Evolutionary conservation across 2,329 filamentous ascomycete species (phyloP).

Genomic region (Pseudocercospora eumusae): DNA sequence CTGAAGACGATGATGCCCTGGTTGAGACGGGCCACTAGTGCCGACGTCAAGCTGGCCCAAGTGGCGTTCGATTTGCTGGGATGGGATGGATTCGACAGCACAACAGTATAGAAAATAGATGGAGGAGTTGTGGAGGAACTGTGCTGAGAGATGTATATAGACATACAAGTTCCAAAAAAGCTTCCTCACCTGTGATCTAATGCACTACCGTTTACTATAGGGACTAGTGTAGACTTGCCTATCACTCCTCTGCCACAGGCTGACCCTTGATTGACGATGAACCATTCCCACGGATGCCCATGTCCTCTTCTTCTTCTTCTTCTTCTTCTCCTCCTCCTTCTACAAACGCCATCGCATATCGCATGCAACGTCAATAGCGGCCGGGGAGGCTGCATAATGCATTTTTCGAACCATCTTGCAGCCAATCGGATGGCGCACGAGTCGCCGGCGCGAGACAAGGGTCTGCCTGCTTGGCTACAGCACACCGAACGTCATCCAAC

Average conservation of each 20-base stretch:
- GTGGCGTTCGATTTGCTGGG: no score
- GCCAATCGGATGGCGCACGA: slow-evolving; percentile 7
- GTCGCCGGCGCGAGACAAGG: slow-evolving; percentile 11
- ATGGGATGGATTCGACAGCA: neutral
- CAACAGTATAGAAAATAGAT: neutral
- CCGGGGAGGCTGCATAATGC: neutral
- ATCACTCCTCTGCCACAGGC: slow-evolving; percentile 1
- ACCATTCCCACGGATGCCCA: neutral
- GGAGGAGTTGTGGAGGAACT: neutral
- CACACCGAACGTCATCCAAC: slow-evolving; percentile 18
- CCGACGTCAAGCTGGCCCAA: no score
- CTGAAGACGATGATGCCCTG: slow-evolving; percentile 3
- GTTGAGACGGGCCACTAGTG: neutral
- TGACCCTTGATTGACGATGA: neutral
- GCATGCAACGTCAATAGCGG: neutral
- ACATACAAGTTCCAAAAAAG: neutral
- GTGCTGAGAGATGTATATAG: no score
- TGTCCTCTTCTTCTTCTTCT: neutral
- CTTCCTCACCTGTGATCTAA: neutral
- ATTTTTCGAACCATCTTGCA: neutral
- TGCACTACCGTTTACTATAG: neutral
- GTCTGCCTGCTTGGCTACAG: slow-evolving; percentile 8
- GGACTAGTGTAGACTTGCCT: neutral
- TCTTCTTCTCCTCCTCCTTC: no score
- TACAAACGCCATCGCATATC: neutral